Conservation (phyloP, 225 moss, liverwort and hornwort species). For the Neckera pumila region DNA sequence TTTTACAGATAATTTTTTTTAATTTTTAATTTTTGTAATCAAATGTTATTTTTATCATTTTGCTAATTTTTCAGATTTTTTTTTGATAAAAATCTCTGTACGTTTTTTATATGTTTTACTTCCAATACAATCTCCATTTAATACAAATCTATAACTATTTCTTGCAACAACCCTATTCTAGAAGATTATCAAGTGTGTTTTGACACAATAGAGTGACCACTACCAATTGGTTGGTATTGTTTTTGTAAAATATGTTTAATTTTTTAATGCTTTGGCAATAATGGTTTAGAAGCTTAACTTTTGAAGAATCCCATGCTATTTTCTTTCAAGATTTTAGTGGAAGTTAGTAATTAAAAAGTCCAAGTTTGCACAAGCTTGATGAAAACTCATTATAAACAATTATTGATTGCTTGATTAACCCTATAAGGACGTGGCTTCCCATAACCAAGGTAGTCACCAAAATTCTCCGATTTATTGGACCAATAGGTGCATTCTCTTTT, state of each 20-base stretch:
- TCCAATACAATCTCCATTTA: neutral
- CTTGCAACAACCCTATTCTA: neutral
- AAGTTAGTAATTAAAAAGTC: too few species aligned
- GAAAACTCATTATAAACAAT: neutral
- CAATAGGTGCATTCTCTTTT: too few species aligned
- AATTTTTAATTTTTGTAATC: neutral
- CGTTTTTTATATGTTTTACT: too few species aligned
- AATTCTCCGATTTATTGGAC: too few species aligned
- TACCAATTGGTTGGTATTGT: too few species aligned
- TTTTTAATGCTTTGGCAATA: neutral
- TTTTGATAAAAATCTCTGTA: too few species aligned
- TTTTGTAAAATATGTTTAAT: neutral
- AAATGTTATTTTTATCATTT: neutral
- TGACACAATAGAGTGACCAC: neutral
- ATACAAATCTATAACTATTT: neutral
- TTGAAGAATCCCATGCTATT: neutral
- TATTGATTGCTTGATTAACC: neutral
- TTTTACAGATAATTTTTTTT: neutral
- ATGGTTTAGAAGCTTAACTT: neutral
- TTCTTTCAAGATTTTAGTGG: neutral
- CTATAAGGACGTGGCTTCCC: too few species aligned
- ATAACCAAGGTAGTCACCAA: too few species aligned
- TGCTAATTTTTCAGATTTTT: neutral
- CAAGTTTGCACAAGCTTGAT: neutral
- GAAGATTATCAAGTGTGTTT: neutral